Conservation (phyloP, 31 red algal species). For the Odonthalia washingtoniensis region DNA sequence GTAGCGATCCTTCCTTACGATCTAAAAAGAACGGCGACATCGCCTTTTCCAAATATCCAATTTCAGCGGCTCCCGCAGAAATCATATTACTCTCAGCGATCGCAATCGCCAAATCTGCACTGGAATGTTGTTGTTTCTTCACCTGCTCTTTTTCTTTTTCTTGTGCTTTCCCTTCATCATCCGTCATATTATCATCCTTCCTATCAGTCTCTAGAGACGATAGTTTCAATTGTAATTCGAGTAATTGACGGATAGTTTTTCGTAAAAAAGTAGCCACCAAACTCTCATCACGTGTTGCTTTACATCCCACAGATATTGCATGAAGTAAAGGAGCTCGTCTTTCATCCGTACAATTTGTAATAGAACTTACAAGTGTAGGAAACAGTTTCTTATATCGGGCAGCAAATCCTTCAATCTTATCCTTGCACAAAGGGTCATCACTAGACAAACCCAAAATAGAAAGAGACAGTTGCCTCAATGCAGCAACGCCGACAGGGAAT, state of each 20-base stretch:
- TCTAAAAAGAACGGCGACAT: constrained; percentile 78
- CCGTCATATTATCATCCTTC: background rate
- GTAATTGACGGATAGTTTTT: constrained; percentile 66
- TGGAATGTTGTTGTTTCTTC: constrained; percentile 39
- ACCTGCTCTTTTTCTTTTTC: background rate
- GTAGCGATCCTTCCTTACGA: constrained; percentile 57
- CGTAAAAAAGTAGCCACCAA: constrained; percentile 51
- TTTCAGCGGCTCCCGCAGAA: constrained; percentile 59
- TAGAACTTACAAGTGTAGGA: constrained; percentile 40
- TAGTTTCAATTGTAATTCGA: constrained; percentile 54
- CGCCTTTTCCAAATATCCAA: constrained; percentile 68
- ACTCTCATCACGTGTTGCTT: constrained; percentile 41
- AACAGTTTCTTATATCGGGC: constrained; percentile 72
- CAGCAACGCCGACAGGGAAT: constrained; percentile 46
- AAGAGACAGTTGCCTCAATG: constrained; percentile 51
- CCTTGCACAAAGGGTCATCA: constrained; percentile 41
- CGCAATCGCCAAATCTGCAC: constrained; percentile 73
- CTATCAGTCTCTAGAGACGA: too few species aligned
- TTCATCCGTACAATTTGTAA: constrained; percentile 50
- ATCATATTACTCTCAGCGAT: constrained; percentile 74
- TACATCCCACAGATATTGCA: constrained; percentile 54
- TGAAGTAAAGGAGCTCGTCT: constrained; percentile 51
- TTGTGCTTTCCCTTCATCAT: background rate
- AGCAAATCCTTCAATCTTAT: constrained; percentile 46
- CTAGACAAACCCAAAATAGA: constrained; percentile 41